Evolutionary conservation across 1,284 basidiomycete species (phyloP).

Genomic region (Trichosporon sp.): DNA sequence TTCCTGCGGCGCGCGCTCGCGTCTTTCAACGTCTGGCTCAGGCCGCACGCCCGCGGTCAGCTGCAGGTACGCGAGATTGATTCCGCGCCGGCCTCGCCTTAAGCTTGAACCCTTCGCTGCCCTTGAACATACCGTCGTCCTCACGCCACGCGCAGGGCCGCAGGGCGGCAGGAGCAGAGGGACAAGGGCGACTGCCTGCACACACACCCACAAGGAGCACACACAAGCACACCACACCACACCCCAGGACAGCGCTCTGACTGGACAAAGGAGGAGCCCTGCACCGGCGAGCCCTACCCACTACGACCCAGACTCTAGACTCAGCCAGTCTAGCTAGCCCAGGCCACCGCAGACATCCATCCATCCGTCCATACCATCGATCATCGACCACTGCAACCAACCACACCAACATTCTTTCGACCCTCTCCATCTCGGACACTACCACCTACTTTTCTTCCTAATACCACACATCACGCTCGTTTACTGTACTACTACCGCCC

Average conservation of each 20-base stretch:
- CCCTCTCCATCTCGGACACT: slow-evolving; percentile 1
- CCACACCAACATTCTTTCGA: neutral
- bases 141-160: neutral
- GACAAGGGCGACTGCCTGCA: no score
- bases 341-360: neutral
- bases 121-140: slow-evolving; percentile 2
- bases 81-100: slow-evolving; percentile 15
- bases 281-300: neutral
- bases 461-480: slow-evolving; percentile 20
- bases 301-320: neutral
- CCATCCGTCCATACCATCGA: neutral
- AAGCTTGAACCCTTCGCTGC: slow-evolving; percentile 6
- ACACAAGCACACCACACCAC: neutral
- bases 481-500: neutral
- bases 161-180: neutral
- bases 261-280: slow-evolving; percentile 3
- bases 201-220: no score
- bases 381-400: neutral
- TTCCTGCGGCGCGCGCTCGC: slow-evolving; percentile 1
- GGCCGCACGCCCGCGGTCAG: neutral
- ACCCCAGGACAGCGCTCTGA: neutral
- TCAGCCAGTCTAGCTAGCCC: neutral
- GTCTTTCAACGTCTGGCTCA: neutral
- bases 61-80: slow-evolving; percentile 1
- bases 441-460: slow-evolving; percentile 14